Percentiles rank a stretch among this genome's conserved stretches.
These are phyloP conservation scores for Cercospora sesami DNA, from an alignment of 2,329 filamentous ascomycete species.

Conservation along the genomic window DNA sequence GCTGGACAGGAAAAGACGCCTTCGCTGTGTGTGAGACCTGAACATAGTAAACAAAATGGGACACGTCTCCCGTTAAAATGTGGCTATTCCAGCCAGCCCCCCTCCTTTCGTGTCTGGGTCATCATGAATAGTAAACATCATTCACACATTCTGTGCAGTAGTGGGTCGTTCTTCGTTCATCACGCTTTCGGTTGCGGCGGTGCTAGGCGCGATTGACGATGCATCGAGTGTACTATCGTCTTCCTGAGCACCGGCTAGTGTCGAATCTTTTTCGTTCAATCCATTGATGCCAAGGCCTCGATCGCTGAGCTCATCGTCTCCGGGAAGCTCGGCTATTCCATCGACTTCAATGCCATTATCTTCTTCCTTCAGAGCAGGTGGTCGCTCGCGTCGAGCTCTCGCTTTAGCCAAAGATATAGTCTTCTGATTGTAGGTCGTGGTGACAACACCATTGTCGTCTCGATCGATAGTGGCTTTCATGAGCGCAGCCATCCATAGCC, in stretches of 20 bases:
- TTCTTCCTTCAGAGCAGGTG: conserved; percentile 76
- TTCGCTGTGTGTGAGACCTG: conserved; percentile 13
- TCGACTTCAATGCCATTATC: conserved; percentile 13
- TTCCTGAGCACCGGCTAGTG: conserved; percentile 26
- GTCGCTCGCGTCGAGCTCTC: conserved; percentile 80
- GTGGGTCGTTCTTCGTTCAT: conserved; percentile 13
- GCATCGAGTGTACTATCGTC: conserved; percentile 14
- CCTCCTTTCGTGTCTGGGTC: background rate
- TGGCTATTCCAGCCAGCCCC: background rate
- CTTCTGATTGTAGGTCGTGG: conserved; percentile 93
- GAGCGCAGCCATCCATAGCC: conserved; percentile 95
- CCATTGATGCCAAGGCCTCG: conserved; percentile 32
- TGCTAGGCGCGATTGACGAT: conserved; percentile 15
- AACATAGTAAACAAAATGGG: conserved; percentile 11
- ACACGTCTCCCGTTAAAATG: background rate
- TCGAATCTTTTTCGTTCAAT: conserved; percentile 22
- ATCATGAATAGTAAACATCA: conserved; percentile 5
- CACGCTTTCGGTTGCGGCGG: conserved; percentile 16
- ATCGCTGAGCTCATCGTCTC: conserved; percentile 24
- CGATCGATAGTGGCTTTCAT: conserved; percentile 99
- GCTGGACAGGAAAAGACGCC: conserved; percentile 9
- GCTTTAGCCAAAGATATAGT: conserved; percentile 92
- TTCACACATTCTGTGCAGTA: conserved; percentile 16
- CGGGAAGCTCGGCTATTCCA: conserved; percentile 33
- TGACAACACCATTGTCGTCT: conserved; percentile 71